Conservation (phyloP, 768 basidiomycete species). For the Trametes cinnabarina region DNA sequence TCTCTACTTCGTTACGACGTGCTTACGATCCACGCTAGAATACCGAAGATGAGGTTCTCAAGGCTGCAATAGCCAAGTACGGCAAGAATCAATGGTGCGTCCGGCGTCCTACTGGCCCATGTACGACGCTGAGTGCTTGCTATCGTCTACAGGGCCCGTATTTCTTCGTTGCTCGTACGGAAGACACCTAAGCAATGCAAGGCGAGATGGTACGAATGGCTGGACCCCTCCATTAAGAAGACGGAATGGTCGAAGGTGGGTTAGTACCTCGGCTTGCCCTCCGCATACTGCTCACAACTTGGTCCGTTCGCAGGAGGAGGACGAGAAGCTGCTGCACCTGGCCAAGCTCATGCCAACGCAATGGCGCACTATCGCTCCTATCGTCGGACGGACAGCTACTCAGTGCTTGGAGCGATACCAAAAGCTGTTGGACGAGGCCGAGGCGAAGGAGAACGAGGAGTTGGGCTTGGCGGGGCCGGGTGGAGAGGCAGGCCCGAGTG, state of each 20-base stretch:
- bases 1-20: conserved; percentile 8
- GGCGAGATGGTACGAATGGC: conserved; percentile 98
- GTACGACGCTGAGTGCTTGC: too few relatives aligned
- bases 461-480: conserved; percentile 85
- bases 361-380: conserved; percentile 98
- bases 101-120: too few relatives aligned
- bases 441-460: conserved; percentile 94
- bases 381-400: conserved; percentile 95
- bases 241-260: conserved; percentile 98
- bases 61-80: conserved; percentile 97
- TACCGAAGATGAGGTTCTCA: conserved; percentile 97
- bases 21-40: conserved; percentile 48
- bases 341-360: conserved; percentile 99
- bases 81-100: conserved; percentile 91
- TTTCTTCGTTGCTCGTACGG: conserved; percentile 93
- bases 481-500: conserved; percentile 75
- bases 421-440: conserved; percentile 95
- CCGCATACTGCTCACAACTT: background rate
- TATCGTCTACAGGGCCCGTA: conserved; percentile 74
- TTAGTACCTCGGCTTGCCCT: background rate
- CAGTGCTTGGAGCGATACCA: conserved; percentile 99
- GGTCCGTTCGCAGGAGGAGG: conserved; percentile 67
- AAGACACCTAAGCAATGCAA: conserved; percentile 99
- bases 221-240: conserved; percentile 99
- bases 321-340: conserved; percentile 96